phyloP scores from a whole-genome alignment of 164 flowering plant genomes.

The Chloranthus sessilifolius region DNA sequence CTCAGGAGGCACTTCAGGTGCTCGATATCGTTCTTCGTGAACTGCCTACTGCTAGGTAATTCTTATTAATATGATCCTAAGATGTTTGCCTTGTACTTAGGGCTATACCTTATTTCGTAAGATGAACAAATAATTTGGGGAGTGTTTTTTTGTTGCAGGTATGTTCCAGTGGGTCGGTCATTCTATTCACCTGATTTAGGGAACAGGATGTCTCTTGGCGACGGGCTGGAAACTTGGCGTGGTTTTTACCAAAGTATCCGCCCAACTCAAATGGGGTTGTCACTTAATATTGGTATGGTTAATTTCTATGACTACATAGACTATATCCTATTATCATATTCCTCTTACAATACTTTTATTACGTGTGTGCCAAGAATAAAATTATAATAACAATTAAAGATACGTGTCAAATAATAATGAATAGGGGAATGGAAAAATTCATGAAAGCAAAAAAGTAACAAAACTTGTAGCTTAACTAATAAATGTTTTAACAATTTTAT shows the following conservation, averaged over 20 bases:
- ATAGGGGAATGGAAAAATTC: too few relatives aligned
- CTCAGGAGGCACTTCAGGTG: slow-evolving; percentile 98
- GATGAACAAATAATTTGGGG: background rate
- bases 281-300: slow-evolving; percentile 88
- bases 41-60: slow-evolving; percentile 66
- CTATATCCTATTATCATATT: too few relatives aligned
- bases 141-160: slow-evolving; percentile 33
- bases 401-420: too few relatives aligned
- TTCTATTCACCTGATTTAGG: slow-evolving; percentile 89
- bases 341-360: too few relatives aligned
- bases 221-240: slow-evolving; percentile 94
- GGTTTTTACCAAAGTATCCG: slow-evolving; percentile 97
- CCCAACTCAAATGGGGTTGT: slow-evolving; percentile 97
- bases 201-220: slow-evolving; percentile 73
- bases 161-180: slow-evolving; percentile 78
- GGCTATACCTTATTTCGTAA: background rate
- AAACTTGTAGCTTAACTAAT: too few relatives aligned
- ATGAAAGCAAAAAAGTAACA: too few relatives aligned
- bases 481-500: too few relatives aligned
- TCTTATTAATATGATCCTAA: background rate
- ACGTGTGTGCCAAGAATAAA: too few relatives aligned
- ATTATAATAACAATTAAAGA: too few relatives aligned
- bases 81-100: background rate
- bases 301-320: too few relatives aligned
- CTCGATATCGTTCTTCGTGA: slow-evolving; percentile 96